Conservation (phyloP, 805 yeast genomes). For the Zygotorulaspora chibaensis region DNA sequence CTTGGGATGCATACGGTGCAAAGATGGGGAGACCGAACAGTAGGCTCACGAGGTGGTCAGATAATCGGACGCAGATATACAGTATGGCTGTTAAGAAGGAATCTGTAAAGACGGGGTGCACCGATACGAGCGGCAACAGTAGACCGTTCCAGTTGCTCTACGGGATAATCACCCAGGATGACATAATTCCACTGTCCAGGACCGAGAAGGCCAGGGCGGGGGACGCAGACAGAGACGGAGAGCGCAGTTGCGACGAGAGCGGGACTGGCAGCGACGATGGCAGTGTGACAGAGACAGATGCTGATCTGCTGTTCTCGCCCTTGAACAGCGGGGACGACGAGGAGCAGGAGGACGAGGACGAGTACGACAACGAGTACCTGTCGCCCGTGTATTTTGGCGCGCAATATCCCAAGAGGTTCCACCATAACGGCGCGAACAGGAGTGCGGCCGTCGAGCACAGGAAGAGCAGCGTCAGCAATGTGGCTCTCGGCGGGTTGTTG, state of each 20-base stretch:
- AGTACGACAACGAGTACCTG: slow-evolving; percentile 18
- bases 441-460: slow-evolving; percentile 4
- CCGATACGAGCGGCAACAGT: slow-evolving; percentile 1
- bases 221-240: neutral
- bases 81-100: slow-evolving; percentile 8
- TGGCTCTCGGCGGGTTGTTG: slow-evolving; percentile 8
- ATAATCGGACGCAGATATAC: too few species aligned
- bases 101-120: neutral
- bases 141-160: slow-evolving; percentile 23
- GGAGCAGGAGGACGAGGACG: slow-evolving; percentile 22
- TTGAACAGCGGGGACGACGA: slow-evolving; percentile 15
- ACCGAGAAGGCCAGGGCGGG: neutral
- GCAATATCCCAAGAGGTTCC: slow-evolving; percentile 23
- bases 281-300: slow-evolving; percentile 15
- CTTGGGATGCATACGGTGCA: neutral
- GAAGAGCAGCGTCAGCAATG: slow-evolving; percentile 8
- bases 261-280: neutral
- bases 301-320: slow-evolving; percentile 30
- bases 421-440: slow-evolving; percentile 9
- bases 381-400: slow-evolving; percentile 18
- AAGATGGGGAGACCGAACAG: neutral
- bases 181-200: slow-evolving; percentile 20
- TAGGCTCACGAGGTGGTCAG: too few species aligned
- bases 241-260: neutral
- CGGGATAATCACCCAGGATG: slow-evolving; percentile 27